Percentiles rank a stretch among this genome's conserved stretches.
Evolutionary conservation across 345 rosid species (phyloP).

Genomic region (Draba incana): DNA sequence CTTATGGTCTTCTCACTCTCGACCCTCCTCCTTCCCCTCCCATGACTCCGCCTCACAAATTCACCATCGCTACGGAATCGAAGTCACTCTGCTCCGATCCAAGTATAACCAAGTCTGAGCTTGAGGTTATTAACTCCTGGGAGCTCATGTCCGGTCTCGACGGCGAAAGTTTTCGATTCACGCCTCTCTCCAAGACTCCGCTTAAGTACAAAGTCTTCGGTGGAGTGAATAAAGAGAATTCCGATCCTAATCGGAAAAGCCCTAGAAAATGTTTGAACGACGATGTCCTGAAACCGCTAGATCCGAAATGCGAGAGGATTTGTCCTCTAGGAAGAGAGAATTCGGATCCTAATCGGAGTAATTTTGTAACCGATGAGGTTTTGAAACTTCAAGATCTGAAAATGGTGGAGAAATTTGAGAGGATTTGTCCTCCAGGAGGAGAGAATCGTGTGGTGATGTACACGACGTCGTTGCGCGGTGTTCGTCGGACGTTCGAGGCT

Average conservation of each 20-base stretch:
- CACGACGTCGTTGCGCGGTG: slow-evolving; percentile 75
- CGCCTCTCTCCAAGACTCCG: slow-evolving; percentile 45
- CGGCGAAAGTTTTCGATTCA: slow-evolving; percentile 80
- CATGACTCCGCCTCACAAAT: slow-evolving; percentile 60
- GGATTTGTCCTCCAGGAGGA: slow-evolving; percentile 65
- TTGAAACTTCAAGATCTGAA: slow-evolving; percentile 20
- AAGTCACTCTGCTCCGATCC: slow-evolving; percentile 61
- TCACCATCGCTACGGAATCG: slow-evolving; percentile 49
- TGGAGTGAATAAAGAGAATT: slow-evolving; percentile 54
- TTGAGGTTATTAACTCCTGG: slow-evolving; percentile 84
- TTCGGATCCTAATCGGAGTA: slow-evolving; percentile 44
- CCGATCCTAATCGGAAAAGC: slow-evolving; percentile 46
- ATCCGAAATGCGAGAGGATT: slow-evolving; percentile 33
- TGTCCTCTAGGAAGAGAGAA: slow-evolving; percentile 54
- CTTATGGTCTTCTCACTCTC: slow-evolving; percentile 89
- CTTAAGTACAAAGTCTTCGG: slow-evolving; percentile 34
- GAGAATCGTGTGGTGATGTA: slow-evolving; percentile 68
- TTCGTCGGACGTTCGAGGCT: slow-evolving; percentile 79
- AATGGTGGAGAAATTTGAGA: slow-evolving; percentile 36
- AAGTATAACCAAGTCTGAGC: slow-evolving; percentile 47
- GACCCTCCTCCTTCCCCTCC: slow-evolving; percentile 58
- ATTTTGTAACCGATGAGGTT: neutral
- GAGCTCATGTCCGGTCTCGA: slow-evolving; percentile 93
- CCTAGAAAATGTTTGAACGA: slow-evolving; percentile 14
- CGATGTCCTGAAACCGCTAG: slow-evolving; percentile 10